These are phyloP conservation scores for Lineolata rhizophorae DNA, from an alignment of 495 filamentous ascomycete species.

Conservation along the genomic window DNA sequence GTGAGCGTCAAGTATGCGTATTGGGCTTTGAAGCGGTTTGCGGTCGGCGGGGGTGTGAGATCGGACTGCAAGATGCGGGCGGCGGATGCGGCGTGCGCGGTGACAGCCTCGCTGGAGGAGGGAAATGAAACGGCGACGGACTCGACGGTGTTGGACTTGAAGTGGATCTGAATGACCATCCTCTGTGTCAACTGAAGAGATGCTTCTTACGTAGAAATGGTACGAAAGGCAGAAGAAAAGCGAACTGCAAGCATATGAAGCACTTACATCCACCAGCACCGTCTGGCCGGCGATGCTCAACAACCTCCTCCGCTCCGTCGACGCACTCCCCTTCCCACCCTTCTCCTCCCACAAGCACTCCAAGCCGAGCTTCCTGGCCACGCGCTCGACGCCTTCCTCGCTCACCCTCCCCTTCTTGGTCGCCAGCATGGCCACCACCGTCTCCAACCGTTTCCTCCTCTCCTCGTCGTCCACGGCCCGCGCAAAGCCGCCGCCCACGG, in stretches of 20 bases:
- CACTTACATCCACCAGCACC: constrained; percentile 29
- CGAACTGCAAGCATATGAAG: too few relatives aligned
- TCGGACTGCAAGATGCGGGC: constrained; percentile 29
- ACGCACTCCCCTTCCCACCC: constrained; percentile 36
- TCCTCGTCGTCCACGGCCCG: constrained; percentile 31
- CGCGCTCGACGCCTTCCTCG: constrained; percentile 57
- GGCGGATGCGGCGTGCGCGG: constrained; percentile 23
- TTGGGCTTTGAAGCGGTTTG: too few relatives aligned
- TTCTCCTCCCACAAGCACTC: constrained; percentile 56
- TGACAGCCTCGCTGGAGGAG: constrained; percentile 9
- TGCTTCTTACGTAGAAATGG: too few relatives aligned
- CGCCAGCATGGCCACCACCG: constrained; percentile 26
- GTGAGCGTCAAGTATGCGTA: constrained; percentile 30
- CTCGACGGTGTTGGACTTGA: constrained; percentile 10
- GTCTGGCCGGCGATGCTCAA: constrained; percentile 49
- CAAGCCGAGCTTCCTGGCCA: constrained; percentile 50
- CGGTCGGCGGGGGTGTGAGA: constrained; percentile 23
- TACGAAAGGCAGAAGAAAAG: neutral
- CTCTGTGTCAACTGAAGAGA: constrained; percentile 21
- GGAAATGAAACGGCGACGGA: constrained; percentile 14
- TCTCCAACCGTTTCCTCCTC: constrained; percentile 28
- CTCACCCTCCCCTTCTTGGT: constrained; percentile 31
- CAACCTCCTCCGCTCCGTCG: constrained; percentile 33
- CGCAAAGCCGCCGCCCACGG: constrained; percentile 6
- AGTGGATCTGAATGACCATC: constrained; percentile 22